Evolutionary conservation across 768 basidiomycete genomes (phyloP), one percentile per base, ranked within the genome.

Genomic region (Phaeotremella fagi): DNA sequence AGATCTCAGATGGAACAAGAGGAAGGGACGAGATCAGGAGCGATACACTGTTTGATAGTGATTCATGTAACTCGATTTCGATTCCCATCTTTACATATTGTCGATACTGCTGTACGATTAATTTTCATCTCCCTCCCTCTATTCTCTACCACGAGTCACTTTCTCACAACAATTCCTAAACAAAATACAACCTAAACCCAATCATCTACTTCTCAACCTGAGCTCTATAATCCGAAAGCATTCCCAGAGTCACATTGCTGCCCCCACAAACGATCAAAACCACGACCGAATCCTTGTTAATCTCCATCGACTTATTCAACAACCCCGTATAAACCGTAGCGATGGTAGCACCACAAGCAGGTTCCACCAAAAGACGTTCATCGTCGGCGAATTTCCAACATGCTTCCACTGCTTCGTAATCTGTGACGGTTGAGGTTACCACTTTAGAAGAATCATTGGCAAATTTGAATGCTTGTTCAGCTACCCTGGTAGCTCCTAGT

Each of bases 241-340:
- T 50, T 1, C 54, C 54, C 23, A 66, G 20, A 24, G 45, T 52
- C n/a, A 66, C 45, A 47, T 66, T 66, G 2, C 31, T 37, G 11
- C 64, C 64, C 22, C 64, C 64, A 57, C 64, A 66, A 28, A 66
- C 64, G 9, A 59, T 51, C n/a, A 66, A 23, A 4, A 63, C 64
- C 16, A 63, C 59, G 45, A 46, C 59, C 18, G 23, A 41, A 5
- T 57, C 60, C 45, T 37, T 28, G 9, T 42, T 51, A 4, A 60
- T 22, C 1, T 48, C 24, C 11, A 59, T 33, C 4, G 58, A 28
- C 29, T 58, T 42, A 5, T 31, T 22, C 35, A 66, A 31, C 38
- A 42, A 45, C 4, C 46, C 60, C 3, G 41, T 25, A 43, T 63
- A 66, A 0, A 54, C 55, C 27, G 60, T 31, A 15, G 64, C 64